Evolutionary conservation across 2,329 filamentous ascomycete species (phyloP).

Genomic region (Xylariaceae sp.): DNA sequence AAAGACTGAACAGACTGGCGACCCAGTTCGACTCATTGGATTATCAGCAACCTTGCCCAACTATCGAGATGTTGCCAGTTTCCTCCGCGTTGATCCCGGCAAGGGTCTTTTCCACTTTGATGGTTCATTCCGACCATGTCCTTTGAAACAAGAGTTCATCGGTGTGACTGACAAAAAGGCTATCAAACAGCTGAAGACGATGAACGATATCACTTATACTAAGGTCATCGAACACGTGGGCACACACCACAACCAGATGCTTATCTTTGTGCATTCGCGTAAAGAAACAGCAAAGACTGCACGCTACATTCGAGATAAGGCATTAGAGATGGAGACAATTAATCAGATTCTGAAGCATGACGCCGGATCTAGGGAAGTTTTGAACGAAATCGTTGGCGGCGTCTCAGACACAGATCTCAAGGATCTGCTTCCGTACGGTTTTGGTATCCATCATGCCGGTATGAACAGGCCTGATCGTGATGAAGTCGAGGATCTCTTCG

Average conservation of each 20-base stretch:
- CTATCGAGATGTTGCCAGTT: slow-evolving; percentile 92
- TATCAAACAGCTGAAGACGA: slow-evolving; percentile 97
- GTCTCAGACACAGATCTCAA: slow-evolving; percentile 87
- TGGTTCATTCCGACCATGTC: slow-evolving; percentile 88
- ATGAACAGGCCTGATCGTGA: slow-evolving; percentile 95
- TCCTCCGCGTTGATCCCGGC: slow-evolving; percentile 80
- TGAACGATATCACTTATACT: slow-evolving; percentile 98
- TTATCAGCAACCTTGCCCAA: slow-evolving; percentile 95
- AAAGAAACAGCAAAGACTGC: slow-evolving; percentile 99
- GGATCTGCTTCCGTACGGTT: slow-evolving; percentile 91
- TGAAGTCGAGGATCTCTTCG: slow-evolving; percentile 91
- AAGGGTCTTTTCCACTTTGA: slow-evolving; percentile 97
- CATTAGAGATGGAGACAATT: slow-evolving; percentile 94
- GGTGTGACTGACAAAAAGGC: slow-evolving; percentile 97
- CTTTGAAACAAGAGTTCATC: slow-evolving; percentile 93
- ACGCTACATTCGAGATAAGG: slow-evolving; percentile 93
- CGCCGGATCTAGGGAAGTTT: slow-evolving; percentile 83
- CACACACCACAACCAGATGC: slow-evolving; percentile 91
- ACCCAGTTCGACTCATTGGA: slow-evolving; percentile 86
- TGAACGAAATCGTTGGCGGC: slow-evolving; percentile 79
- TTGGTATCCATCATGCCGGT: slow-evolving; percentile 97
- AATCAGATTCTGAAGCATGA: slow-evolving; percentile 92
- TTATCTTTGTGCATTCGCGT: slow-evolving; percentile 96
- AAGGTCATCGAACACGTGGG: slow-evolving; percentile 97
- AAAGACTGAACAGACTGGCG: slow-evolving; percentile 88